Percentiles rank a stretch among this genome's conserved stretches.
phyloP scores from a whole-genome alignment of 805 yeast genomes.

The Cyberlindnera bimundalis region DNA sequence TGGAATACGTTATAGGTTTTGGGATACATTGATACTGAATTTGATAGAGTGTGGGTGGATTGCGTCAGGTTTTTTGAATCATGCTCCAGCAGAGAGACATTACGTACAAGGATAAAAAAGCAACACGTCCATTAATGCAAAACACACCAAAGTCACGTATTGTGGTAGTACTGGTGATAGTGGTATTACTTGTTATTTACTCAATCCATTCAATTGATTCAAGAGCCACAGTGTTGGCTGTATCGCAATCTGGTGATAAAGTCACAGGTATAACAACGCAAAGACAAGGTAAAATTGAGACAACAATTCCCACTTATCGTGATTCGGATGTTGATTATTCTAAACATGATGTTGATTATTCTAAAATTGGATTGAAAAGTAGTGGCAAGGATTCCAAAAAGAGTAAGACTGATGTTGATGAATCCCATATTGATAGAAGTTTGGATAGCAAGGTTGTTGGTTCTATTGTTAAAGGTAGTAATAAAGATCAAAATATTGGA shows the following conservation, averaged over 20 bases:
- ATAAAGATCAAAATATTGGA: not conserved
- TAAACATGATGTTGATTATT: slow-evolving; percentile 7
- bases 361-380: slow-evolving; percentile 1
- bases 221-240: not conserved
- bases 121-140: not conserved
- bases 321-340: slow-evolving; percentile 14
- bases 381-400: not conserved
- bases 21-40: too few relatives aligned
- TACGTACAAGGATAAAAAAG: slow-evolving; percentile 11
- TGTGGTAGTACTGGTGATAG: not conserved
- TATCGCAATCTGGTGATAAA: not conserved
- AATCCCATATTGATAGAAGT: slow-evolving; percentile 13
- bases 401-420: slow-evolving; percentile 8
- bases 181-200: slow-evolving; percentile 4
- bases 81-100: not conserved
- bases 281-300: too few relatives aligned
- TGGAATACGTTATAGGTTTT: too few relatives aligned
- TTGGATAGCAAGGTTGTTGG: slow-evolving; percentile 21
- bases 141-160: slow-evolving; percentile 4
- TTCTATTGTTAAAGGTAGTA: slow-evolving; percentile 10
- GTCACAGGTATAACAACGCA: too few relatives aligned
- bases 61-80: not conserved
- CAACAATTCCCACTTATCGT: not conserved
- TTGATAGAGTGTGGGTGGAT: too few relatives aligned
- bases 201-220: slow-evolving; percentile 3